These are phyloP conservation scores for Aureoboletus auriporus DNA, from an alignment of 768 basidiomycete genomes.

Conservation along the genomic window DNA sequence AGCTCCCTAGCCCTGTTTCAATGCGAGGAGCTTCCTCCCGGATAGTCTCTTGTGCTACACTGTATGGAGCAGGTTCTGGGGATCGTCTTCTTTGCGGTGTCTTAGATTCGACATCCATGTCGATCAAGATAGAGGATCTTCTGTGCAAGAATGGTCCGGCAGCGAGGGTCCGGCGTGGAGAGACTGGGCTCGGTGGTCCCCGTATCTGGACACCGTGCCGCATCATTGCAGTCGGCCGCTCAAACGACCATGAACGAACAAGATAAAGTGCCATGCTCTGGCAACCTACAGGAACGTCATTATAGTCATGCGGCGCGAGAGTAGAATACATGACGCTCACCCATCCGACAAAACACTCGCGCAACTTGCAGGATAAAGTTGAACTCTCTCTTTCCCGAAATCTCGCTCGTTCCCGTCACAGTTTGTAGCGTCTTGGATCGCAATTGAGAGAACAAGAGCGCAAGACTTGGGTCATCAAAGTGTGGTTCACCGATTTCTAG, in stretches of 20 bases:
- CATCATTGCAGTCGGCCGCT: conserved; percentile 55
- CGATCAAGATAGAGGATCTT: conserved; percentile 77
- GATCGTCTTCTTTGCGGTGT: conserved; percentile 56
- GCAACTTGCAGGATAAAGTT: conserved; percentile 95
- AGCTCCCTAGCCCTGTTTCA: conserved; percentile 68
- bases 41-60: conserved; percentile 27
- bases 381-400: conserved; percentile 84
- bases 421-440: conserved; percentile 90
- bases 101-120: conserved; percentile 73
- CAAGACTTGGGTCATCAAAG: conserved; percentile 92
- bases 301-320: background rate
- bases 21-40: conserved; percentile 55
- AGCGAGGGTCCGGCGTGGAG: conserved; percentile 44
- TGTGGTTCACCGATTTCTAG: conserved; percentile 76
- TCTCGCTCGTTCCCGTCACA: conserved; percentile 88
- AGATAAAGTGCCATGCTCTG: conserved; percentile 90
- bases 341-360: conserved; percentile 92
- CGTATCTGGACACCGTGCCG: conserved; percentile 11
- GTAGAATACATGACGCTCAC: conserved; percentile 41
- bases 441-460: conserved; percentile 85
- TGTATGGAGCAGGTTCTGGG: conserved; percentile 32
- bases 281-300: conserved; percentile 57
- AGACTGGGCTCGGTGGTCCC: conserved; percentile 40
- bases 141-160: conserved; percentile 54
- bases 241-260: conserved; percentile 88